phyloP scores from a whole-genome alignment of 805 yeast genomes.

The Brettanomyces anomalus region DNA sequence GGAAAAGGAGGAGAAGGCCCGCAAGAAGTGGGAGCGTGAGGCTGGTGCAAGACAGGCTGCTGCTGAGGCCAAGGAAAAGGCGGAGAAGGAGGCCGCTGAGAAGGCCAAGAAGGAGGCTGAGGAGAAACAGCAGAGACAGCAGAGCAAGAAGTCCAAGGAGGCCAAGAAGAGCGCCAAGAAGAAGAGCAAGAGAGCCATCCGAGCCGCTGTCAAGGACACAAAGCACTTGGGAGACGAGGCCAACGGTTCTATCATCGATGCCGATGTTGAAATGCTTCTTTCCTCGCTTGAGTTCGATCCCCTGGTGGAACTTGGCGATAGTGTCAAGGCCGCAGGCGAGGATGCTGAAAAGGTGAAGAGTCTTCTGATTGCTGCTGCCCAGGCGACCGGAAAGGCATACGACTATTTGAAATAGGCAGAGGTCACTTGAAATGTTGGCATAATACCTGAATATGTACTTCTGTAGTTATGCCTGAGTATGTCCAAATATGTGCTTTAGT shows the following conservation, averaged over 20 bases:
- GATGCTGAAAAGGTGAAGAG: conserved; percentile 52
- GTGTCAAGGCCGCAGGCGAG: conserved; percentile 38
- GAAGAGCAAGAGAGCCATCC: conserved; percentile 57
- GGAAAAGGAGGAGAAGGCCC: conserved; percentile 91
- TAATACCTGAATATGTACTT: too few species aligned
- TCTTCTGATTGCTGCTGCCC: conserved; percentile 46
- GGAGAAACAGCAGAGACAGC: conserved; percentile 49
- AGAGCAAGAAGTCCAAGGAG: conserved; percentile 78
- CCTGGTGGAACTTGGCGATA: conserved; percentile 65
- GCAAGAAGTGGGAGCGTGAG: conserved; percentile 94
- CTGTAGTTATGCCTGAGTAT: too few species aligned
- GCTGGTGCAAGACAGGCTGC: conserved; percentile 97
- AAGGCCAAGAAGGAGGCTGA: conserved; percentile 70
- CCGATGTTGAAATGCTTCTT: conserved; percentile 70
- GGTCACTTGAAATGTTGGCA: neutral
- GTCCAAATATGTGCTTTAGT: too few species aligned
- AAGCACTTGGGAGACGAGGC: conserved; percentile 77
- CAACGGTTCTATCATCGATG: conserved; percentile 58
- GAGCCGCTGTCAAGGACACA: conserved; percentile 74
- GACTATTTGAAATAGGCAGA: conserved; percentile 1
- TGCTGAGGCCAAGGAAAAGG: conserved; percentile 77
- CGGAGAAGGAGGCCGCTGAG: conserved; percentile 81
- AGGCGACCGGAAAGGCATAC: conserved; percentile 46
- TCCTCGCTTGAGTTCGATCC: conserved; percentile 75
- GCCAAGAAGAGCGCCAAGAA: conserved; percentile 96